Evolutionary conservation across 2,329 filamentous ascomycete genomes (phyloP), one percentile per base, ranked within the genome.

Genomic region (Hypoxylon sp.): DNA sequence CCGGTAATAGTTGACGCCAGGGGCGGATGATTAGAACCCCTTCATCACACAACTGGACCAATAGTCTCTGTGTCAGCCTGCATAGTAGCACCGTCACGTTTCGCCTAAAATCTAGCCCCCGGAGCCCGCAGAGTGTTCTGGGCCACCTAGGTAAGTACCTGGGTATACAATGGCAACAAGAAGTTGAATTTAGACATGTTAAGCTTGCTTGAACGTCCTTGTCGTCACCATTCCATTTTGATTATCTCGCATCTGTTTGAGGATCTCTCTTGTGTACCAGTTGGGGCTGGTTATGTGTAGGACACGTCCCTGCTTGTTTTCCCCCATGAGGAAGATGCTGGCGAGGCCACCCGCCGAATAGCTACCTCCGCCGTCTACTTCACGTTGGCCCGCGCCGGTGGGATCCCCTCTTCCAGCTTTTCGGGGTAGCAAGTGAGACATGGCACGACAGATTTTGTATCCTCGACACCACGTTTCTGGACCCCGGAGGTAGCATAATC

Each of bases 401-500:
- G 57, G 47, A 55, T 57, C 34, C 45, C 48, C 23, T 30, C 57
- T 62, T 39, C 61, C 19, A 53, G 37, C 47, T 51, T 30, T 41
- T 66, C 58, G 57, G 63, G 58, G 39, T 67, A 53, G 45, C 41
- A 58, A n/a, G 46, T 67, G 50, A 68, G 65, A 70, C 58, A 56
- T 47, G 41, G 32, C 63, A 66, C 62, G 27, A 32, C 63, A 66
- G 63, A 48, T 52, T 65, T 61, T 65, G 68, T 70, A 16, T 57
- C 23, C 41, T 56, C 55, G 30, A 50, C 45, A 61, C 68, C 69
- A 70, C 69, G 69, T 70, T 70, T 63, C 63, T 61, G 63, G 68
- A 67, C 55, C 63, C 68, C 68, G 61, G n/a, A 67, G 41, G 60
- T 70, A 70, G 56, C 60, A 57, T 65, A 54, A 67, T 69, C 66